phyloP scores from a whole-genome alignment of 2,329 filamentous ascomycete genomes.

The Clarireedia paspali region DNA sequence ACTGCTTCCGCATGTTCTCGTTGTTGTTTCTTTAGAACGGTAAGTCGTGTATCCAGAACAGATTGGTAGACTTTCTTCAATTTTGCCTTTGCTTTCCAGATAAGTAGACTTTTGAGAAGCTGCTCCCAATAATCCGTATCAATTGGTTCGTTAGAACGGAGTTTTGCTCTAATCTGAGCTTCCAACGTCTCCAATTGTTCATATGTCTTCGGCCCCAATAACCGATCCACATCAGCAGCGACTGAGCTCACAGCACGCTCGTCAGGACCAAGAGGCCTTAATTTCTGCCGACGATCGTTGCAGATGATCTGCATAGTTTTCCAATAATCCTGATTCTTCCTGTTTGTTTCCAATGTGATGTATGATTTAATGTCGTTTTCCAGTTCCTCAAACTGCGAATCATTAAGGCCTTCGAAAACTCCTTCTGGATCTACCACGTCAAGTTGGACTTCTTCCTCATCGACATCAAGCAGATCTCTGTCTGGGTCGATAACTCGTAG shows the following conservation, averaged over 20 bases:
- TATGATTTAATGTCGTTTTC: constrained; percentile 79
- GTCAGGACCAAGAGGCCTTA: constrained; percentile 49
- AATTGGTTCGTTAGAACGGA: constrained; percentile 76
- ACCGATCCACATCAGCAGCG: constrained; percentile 76
- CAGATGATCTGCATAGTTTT: constrained; percentile 81
- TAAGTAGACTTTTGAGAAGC: constrained; percentile 70
- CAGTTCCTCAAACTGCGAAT: constrained; percentile 62
- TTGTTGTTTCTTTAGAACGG: constrained; percentile 59
- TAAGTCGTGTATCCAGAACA: constrained; percentile 62
- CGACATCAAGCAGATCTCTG: constrained; percentile 78
- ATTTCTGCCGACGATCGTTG: constrained; percentile 62
- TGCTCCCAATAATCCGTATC: constrained; percentile 98
- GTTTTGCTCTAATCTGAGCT: constrained; percentile 76
- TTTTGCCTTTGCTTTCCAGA: constrained; percentile 89
- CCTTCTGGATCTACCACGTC: constrained; percentile 72
- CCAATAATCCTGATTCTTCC: constrained; percentile 82
- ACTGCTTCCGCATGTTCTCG: constrained; percentile 55
- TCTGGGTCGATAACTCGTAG: constrained; percentile 82
- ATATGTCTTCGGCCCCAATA: constrained; percentile 77
- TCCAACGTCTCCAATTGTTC: constrained; percentile 84
- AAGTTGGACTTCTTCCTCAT: constrained; percentile 60
- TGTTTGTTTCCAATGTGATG: constrained; percentile 69
- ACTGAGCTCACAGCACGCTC: constrained; percentile 76
- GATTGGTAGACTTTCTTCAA: constrained; percentile 70
- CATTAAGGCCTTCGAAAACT: constrained; percentile 67